Evolutionary conservation across 306 rosid species (phyloP), one percentile per base, ranked within the genome.

Genomic region (Albizia julibrissin): DNA sequence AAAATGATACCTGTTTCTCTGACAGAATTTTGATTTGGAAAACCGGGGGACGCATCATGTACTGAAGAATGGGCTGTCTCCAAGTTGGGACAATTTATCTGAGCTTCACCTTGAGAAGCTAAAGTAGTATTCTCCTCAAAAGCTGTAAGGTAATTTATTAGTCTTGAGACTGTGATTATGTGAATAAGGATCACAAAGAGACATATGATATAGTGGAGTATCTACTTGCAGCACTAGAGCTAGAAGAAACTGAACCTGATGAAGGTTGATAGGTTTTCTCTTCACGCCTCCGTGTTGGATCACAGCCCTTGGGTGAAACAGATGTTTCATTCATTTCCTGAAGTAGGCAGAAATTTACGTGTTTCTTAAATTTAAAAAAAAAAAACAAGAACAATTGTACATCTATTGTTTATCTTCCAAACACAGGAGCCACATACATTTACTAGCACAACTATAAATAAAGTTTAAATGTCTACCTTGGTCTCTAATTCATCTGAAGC

Each of bases 21-120:
- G 26, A 27, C 83, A 70, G 75, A 87, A 86, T 81, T 83, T 76
- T 88, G 85, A 79, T 87, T 81, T 56, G 87, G 80, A 87, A 89
- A 89, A 75, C 90, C 93, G 1, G 93, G 91, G 84, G 93, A 92
- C 72, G 90, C 91, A 37, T 93, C 93, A 18, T 70, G 87, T 46
- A 83, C 87, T 29, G 88, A 83, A 87, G 89, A 56, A 89, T 85
- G 87, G 64, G 77, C 75, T 58, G 66, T 74, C 33, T 71, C 77
- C 43, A 81, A 22, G 76, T 87, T 83, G 54, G 89, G 89, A 83
- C 85, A 78, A 52, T 86, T 78, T 85, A 80, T 70, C 62, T 86
- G 92, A 88, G 85, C 88, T 85, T 89, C 88, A 79, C 79, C 71
- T 83, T 88, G 85, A 65, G 80, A 81, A 8, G 91, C 84, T 77